Evolutionary conservation across 257 asterid genomes (phyloP).

Genomic region (Salvia rosmarinus): DNA sequence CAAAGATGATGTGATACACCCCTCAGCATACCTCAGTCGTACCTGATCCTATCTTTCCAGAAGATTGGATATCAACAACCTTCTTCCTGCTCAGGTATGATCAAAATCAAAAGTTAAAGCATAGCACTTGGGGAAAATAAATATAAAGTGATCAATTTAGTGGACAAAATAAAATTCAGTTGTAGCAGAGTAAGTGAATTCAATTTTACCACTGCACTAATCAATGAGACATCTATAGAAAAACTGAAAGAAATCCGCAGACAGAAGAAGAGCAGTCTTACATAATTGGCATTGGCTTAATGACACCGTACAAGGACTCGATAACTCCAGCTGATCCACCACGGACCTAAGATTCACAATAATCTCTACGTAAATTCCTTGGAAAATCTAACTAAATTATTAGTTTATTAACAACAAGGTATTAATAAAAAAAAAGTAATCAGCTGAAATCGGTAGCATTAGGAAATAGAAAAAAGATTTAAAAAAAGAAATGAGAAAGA

Average conservation of each 20-base stretch:
- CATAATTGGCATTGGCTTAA: constrained; percentile 77
- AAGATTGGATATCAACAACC: constrained; percentile 53
- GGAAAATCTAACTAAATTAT: neutral
- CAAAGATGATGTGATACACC: neutral
- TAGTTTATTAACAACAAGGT: neutral
- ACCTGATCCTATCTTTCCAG: constrained; percentile 75
- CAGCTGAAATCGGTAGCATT: neutral
- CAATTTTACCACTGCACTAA: too few relatives aligned
- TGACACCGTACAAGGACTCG: constrained; percentile 82
- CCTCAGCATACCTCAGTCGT: constrained; percentile 62
- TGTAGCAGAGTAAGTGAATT: too few relatives aligned
- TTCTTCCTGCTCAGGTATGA: constrained; percentile 51
- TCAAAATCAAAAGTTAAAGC: constrained; percentile 15
- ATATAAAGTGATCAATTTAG: constrained; percentile 13
- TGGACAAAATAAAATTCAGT: too few relatives aligned
- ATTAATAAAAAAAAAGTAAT: neutral
- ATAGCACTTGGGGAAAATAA: neutral
- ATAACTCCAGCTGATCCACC: constrained; percentile 89
- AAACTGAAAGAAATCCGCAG: too few relatives aligned
- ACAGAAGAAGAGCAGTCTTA: constrained; percentile 40
- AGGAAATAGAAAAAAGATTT: neutral
- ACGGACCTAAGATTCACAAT: constrained; percentile 58
- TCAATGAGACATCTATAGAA: too few relatives aligned
- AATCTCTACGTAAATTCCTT: neutral
- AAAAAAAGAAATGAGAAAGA: neutral